Conservation (phyloP, 2,329 filamentous ascomycete genomes). For the Coniochaeta prunicola region DNA sequence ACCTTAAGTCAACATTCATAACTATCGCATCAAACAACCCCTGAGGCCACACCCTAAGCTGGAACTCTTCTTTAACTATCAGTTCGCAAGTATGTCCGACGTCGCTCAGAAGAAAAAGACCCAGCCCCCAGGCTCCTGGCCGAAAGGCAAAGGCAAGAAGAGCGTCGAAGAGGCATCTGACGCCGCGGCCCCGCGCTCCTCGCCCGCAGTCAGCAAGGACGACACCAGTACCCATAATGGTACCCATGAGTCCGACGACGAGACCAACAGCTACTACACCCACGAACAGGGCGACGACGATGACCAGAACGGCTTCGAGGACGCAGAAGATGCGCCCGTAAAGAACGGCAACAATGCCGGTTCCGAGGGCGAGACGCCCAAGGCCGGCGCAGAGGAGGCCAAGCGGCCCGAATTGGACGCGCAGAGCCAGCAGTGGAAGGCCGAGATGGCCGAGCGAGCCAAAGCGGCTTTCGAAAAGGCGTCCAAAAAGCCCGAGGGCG, state of each 20-base stretch:
- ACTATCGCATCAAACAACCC: not conserved
- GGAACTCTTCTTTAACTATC: slow-evolving; percentile 8
- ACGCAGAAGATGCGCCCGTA: not conserved
- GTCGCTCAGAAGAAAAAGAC: slow-evolving; percentile 12
- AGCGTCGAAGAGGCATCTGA: slow-evolving; percentile 10
- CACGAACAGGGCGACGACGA: slow-evolving; percentile 12
- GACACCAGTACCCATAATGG: not conserved
- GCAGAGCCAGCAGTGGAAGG: not conserved
- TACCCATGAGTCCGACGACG: slow-evolving; percentile 9
- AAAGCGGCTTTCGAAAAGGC: slow-evolving; percentile 7
- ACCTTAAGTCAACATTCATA: not conserved
- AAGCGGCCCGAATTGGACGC: not conserved
- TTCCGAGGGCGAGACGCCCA: not conserved
- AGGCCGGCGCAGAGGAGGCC: not conserved
- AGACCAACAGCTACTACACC: slow-evolving; percentile 5
- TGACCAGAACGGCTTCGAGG: slow-evolving; percentile 9
- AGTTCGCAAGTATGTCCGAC: slow-evolving; percentile 11
- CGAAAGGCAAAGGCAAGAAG: slow-evolving; percentile 13
- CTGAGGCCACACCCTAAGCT: not conserved
- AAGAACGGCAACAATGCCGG: not conserved
- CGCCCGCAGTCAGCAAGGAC: slow-evolving; percentile 13
- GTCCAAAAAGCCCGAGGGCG: slow-evolving; percentile 6
- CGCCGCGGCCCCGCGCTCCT: slow-evolving; percentile 11
- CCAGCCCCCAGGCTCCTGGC: slow-evolving; percentile 7
- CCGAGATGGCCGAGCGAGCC: not conserved